Percentiles rank a stretch among this genome's conserved stretches.
Evolutionary conservation across 2,329 filamentous ascomycete genomes (phyloP).

Genomic region (Neofusicoccum laricinum): DNA sequence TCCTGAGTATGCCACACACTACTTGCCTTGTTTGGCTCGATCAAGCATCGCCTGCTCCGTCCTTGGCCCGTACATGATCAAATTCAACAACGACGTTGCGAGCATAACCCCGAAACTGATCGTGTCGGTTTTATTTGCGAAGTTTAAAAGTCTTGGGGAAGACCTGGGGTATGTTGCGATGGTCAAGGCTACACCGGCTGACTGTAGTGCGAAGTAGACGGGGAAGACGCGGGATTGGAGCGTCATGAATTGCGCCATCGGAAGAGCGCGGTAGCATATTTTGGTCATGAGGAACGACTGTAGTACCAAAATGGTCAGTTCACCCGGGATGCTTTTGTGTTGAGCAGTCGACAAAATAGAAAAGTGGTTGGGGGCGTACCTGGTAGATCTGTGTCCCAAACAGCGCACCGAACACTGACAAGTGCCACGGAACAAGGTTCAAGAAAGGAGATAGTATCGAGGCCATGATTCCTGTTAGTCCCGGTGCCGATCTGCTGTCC

Average conservation of each 20-base stretch:
- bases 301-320: too few relatives aligned
- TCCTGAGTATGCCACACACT: too few relatives aligned
- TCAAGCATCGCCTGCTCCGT: not conserved
- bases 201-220: slow-evolving; percentile 83
- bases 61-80: not conserved
- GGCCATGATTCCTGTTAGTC: not conserved
- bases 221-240: slow-evolving; percentile 81
- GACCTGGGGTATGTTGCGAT: not conserved
- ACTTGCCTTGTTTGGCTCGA: not conserved
- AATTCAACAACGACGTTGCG: not conserved
- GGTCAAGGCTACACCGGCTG: slow-evolving; percentile 37
- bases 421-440: not conserved
- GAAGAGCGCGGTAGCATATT: slow-evolving; percentile 62
- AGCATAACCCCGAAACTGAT: not conserved
- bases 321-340: too few relatives aligned
- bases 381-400: not conserved
- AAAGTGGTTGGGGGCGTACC: not conserved
- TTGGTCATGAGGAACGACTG: slow-evolving; percentile 58
- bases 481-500: too few relatives aligned
- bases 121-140: not conserved
- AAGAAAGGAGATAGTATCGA: not conserved
- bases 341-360: too few relatives aligned
- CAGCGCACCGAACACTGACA: not conserved
- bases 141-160: not conserved
- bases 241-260: slow-evolving; percentile 76